phyloP scores from a whole-genome alignment of 352 stramenopile species.

The Phytophthora sp. region DNA sequence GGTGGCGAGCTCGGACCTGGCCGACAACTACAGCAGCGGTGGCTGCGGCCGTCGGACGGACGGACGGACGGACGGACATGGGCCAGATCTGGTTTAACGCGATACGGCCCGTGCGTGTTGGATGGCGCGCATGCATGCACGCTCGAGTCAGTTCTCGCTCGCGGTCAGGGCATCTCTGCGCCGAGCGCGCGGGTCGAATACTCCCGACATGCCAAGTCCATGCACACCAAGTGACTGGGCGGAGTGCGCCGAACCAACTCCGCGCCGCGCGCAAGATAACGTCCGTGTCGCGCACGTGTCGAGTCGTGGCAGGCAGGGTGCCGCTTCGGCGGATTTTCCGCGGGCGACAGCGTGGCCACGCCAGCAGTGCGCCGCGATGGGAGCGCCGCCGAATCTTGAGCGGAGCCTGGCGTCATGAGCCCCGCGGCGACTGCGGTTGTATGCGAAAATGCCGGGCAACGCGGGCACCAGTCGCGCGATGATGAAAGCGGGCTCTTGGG shows the following conservation, averaged over 20 bases:
- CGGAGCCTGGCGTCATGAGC: conserved; percentile 6
- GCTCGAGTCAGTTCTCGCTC: conserved; percentile 12
- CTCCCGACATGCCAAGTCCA: conserved; percentile 30
- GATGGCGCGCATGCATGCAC: conserved; percentile 17
- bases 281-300: not conserved
- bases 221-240: conserved; percentile 16
- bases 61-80: not conserved
- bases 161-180: conserved; percentile 4
- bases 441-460: conserved; percentile 1
- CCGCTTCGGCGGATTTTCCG: conserved; percentile 16
- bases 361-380: conserved; percentile 1
- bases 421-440: not conserved
- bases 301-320: not conserved
- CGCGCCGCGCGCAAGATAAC: not conserved
- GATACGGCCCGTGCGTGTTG: conserved; percentile 1
- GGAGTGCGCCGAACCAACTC: conserved; percentile 7
- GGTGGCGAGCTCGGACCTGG: too few relatives aligned
- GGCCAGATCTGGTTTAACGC: conserved; percentile 18
- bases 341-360: not conserved
- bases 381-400: not conserved
- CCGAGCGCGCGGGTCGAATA: conserved; percentile 8
- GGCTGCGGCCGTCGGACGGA: too few relatives aligned
- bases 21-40: too few relatives aligned
- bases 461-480: not conserved
- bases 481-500: conserved; percentile 1